Base-by-base conservation (phyloP, 2,329 filamentous ascomycete genomes). In the Plectosphaerella sp. region DNA sequence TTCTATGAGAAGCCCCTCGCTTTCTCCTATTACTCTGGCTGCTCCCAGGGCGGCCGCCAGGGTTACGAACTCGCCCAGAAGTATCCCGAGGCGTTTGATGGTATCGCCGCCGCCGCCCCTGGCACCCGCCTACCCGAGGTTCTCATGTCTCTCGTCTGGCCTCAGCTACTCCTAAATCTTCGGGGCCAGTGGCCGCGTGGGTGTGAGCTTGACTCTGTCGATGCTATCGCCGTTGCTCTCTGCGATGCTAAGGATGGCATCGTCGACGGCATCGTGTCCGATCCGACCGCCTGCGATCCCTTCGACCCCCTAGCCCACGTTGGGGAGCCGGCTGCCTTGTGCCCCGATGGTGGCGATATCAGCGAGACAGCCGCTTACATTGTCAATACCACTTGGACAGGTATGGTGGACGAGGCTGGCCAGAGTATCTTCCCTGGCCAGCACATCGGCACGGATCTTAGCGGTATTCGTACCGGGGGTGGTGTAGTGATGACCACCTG, bases 21-120 rank as follows among this genome's bases (percentile, higher is more conserved):
- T 51, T 77, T 72, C 1, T 39, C 53, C 2, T 85, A 84, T 63
- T 84, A 77, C 54, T 60, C 76, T 3, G 82, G 82, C 8, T 85
- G 82, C 59, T 84, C 79, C 0, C 76, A 79, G 0, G 83, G 83
- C 7, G 82, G 83, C 1, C 70, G 82, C 0, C 79, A 85, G 66
- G 82, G 79, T 4, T 66, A 82, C 35, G 78, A 78, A 50, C 73
- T 75, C 7, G 74, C 78, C 0, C 74, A 84, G 57, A 60, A 66
- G 14, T 83, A 74, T 54, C 79, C 82, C 0, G 67, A 75, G 0
- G 79, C 83, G 54, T 84, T 82, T 49, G 79, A 85, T 49, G 80
- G 80, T 18, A 72, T 83, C 20, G 64, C 83, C 1, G 79, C 77
- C 3, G 75, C 77, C 3, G 61, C 62, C n/a, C 67, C 70, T 5